A percentile compares a stretch with the other conserved stretches of the same genome.
phyloP scores from a whole-genome alignment of 1,284 basidiomycete genomes.

The Polyporus tsugae region DNA sequence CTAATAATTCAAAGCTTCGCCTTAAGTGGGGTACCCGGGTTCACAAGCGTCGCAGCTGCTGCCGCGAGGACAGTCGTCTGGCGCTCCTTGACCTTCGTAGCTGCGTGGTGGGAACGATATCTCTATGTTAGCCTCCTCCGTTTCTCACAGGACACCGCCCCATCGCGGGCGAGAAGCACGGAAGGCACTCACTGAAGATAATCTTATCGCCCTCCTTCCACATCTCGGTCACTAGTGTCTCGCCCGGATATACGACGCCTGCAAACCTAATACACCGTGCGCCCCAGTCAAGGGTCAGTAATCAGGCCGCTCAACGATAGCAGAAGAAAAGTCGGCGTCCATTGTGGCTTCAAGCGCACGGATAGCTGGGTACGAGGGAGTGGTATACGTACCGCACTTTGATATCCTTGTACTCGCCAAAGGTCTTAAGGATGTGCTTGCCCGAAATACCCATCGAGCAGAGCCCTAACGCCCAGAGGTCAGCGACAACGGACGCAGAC shows the following conservation, averaged over 20 bases:
- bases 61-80: slow-evolving; percentile 71
- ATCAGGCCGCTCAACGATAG: not conserved
- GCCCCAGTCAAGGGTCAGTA: not conserved
- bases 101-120: slow-evolving; percentile 46
- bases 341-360: not conserved
- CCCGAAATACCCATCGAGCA: slow-evolving; percentile 95
- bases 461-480: slow-evolving; percentile 59
- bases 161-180: not conserved
- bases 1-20: slow-evolving; percentile 64
- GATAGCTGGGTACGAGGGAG: not conserved
- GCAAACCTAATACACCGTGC: slow-evolving; percentile 64
- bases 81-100: slow-evolving; percentile 84
- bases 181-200: slow-evolving; percentile 81
- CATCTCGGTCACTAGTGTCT: slow-evolving; percentile 95
- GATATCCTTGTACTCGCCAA: slow-evolving; percentile 90
- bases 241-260: slow-evolving; percentile 94
- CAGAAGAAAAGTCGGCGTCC: not conserved
- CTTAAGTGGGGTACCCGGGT: slow-evolving; percentile 48
- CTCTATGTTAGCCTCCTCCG: slow-evolving; percentile 13
- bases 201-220: slow-evolving; percentile 97
- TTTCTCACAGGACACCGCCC: slow-evolving; percentile 21
- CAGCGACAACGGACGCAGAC: slow-evolving; percentile 4
- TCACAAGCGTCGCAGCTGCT: slow-evolving; percentile 77
- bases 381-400: slow-evolving; percentile 82
- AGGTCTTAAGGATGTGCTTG: slow-evolving; percentile 93